phyloP scores from a whole-genome alignment of 768 basidiomycete species.

The Sistotremastrum niveocremeum region DNA sequence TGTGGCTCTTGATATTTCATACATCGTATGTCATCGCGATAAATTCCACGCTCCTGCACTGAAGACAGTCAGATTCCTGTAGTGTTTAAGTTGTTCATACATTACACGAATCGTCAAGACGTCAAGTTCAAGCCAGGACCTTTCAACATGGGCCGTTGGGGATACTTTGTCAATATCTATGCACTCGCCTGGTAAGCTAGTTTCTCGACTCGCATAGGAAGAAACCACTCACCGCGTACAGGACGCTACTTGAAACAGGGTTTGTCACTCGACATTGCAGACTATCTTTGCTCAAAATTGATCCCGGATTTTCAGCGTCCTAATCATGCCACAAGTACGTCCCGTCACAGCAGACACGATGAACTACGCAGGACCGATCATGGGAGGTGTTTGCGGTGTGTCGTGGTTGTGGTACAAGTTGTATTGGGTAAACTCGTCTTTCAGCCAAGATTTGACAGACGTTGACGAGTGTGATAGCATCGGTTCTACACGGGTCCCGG shows the following conservation, averaged over 20 bases:
- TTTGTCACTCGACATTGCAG: background rate
- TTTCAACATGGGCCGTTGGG: conserved; percentile 9
- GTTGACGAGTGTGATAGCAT: too few relatives aligned
- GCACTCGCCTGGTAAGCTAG: conserved; percentile 8
- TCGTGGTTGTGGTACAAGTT: conserved; percentile 11
- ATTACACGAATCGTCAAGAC: background rate
- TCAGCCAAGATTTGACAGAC: too few relatives aligned
- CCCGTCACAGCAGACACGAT: conserved; percentile 9
- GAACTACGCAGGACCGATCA: conserved; percentile 12
- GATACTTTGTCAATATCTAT: conserved; percentile 8
- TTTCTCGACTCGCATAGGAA: background rate
- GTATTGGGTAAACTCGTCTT: conserved; percentile 5
- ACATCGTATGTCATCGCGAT: conserved; percentile 1
- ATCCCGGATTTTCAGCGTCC: conserved; percentile 1
- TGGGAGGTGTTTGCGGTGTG: conserved; percentile 7
- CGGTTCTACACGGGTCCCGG: too few relatives aligned
- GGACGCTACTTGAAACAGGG: conserved; percentile 9
- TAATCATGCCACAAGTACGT: conserved; percentile 12
- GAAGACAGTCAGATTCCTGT: conserved; percentile 5
- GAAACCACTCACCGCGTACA: background rate
- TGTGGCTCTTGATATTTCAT: conserved; percentile 9
- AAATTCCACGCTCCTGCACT: background rate
- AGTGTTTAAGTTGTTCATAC: conserved; percentile 5
- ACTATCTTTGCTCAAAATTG: background rate
- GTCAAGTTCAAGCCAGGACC: conserved; percentile 8